Base-by-base conservation (phyloP, 768 basidiomycete species). In the Suillus tomentosus region DNA sequence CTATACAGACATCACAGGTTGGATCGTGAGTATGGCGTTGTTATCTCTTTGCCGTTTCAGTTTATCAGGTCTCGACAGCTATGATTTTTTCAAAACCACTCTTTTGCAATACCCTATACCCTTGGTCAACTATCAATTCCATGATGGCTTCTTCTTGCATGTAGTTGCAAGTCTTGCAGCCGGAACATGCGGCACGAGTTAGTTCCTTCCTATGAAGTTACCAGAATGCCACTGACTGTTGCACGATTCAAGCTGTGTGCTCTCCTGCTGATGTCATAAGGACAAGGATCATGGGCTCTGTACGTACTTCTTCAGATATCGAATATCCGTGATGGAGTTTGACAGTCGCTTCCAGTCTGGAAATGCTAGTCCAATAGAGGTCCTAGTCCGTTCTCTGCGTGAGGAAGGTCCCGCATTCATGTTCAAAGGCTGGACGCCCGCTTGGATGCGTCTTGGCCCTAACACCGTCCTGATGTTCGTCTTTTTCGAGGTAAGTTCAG, bases 401-500 rank as follows among this genome's bases (percentile, higher is more conserved):
- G 81, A 88, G 69, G 93, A 95, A 79, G 93, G 93, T 0, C 82
- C 86, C 11, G 79, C 81, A 64, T 94, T 94, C 73, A 79, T 94
- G 61, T 91, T 95, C 77, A 94, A 91, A 73, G 93, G 93, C 40
- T 95, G 93, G 93, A 91, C 91, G 19, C 93, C 93, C 3, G 90
- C 93, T 9, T 95, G 93, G 76, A 85, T 90, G 68, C 87, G 93
- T 56, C 77, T 95, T 50, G 92, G 89, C 36, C 92, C 92, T 2
- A 93, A 94, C 72, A 94, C 93, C 1, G 81, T 95, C 40, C 79
- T 94, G 5, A 84, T 94, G 77, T 95, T 93, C 75, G 88, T 94
- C 56, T 92, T 93, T 77, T 89, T 89, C 67, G 92, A 94, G 80
- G 91, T 90, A 67, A 57, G 79, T 62, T n/a, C 40, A 27, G 17